A percentile compares a stretch with the other conserved stretches of the same genome.
Conservation (phyloP, 176 grass and related monocot species). For the Bromus sterilis region DNA sequence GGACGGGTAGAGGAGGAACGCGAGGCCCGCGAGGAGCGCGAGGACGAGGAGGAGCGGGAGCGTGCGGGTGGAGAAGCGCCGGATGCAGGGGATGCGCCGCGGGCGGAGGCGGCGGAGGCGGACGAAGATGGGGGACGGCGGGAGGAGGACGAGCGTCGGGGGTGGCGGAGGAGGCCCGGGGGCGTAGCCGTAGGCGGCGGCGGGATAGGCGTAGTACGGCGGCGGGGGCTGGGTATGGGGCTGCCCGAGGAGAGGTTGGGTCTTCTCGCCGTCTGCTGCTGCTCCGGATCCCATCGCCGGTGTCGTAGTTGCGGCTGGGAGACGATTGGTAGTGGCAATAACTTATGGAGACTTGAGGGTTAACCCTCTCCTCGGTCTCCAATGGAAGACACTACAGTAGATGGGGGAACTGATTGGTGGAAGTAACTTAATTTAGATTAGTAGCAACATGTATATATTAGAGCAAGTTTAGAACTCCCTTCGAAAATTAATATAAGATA, state of each 20-base stretch:
- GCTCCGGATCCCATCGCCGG: background rate
- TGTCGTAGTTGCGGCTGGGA: background rate
- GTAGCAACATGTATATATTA: too few species aligned
- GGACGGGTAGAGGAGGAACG: slow-evolving; percentile 6
- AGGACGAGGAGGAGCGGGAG: slow-evolving; percentile 28
- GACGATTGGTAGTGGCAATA: background rate
- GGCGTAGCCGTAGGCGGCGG: slow-evolving; percentile 13
- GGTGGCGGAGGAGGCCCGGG: background rate
- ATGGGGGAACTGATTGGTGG: too few species aligned
- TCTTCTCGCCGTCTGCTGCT: background rate
- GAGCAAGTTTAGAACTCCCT: too few species aligned
- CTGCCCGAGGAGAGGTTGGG: background rate
- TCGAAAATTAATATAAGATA: too few species aligned
- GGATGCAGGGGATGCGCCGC: slow-evolving; percentile 9
- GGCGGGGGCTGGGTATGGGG: background rate
- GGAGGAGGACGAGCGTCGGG: background rate
- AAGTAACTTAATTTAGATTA: too few species aligned
- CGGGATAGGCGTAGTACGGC: slow-evolving; percentile 38
- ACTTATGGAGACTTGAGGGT: background rate
- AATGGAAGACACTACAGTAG: too few species aligned
- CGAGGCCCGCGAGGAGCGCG: slow-evolving; percentile 10
- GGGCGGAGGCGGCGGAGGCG: slow-evolving; percentile 31
- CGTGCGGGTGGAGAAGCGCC: background rate
- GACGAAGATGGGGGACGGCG: background rate
- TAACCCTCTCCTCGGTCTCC: background rate